Conservation (phyloP, 148 eudicot species). For the Amaranthus cruentus region DNA sequence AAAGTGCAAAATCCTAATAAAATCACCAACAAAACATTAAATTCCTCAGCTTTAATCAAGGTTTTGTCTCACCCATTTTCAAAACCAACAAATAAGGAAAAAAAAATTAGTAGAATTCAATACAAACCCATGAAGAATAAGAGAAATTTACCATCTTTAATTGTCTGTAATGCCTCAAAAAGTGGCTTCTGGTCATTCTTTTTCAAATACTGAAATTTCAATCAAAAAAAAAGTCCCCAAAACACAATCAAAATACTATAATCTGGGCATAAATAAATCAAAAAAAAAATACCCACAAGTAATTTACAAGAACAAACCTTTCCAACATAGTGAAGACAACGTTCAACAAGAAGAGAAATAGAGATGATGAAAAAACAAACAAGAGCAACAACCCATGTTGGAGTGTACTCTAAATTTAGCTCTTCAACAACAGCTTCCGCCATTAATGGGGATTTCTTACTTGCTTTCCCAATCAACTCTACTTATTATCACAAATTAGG, state of each 20-base stretch:
- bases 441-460: slow-evolving; percentile 7
- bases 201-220: slow-evolving; percentile 50
- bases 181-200: slow-evolving; percentile 67
- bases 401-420: slow-evolving; percentile 58
- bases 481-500: too few relatives aligned
- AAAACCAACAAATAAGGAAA: not conserved
- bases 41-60: not conserved
- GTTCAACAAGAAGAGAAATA: slow-evolving; percentile 78
- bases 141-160: slow-evolving; percentile 68
- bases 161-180: slow-evolving; percentile 72
- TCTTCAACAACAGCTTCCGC: slow-evolving; percentile 39
- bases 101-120: too few relatives aligned
- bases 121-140: not conserved
- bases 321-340: slow-evolving; percentile 64
- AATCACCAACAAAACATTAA: not conserved
- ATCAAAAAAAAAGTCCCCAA: not conserved
- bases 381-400: slow-evolving; percentile 96
- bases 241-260: not conserved
- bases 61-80: not conserved
- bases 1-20: not conserved
- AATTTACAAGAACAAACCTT: slow-evolving; percentile 29
- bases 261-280: not conserved
- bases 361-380: slow-evolving; percentile 82
- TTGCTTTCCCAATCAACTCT: too few relatives aligned
- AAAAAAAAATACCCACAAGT: not conserved